A percentile compares a stretch with the other conserved stretches of the same genome.
These are phyloP conservation scores for Starmerella khaoyaiensis DNA, from an alignment of 805 yeast genomes.

Conservation along the genomic window DNA sequence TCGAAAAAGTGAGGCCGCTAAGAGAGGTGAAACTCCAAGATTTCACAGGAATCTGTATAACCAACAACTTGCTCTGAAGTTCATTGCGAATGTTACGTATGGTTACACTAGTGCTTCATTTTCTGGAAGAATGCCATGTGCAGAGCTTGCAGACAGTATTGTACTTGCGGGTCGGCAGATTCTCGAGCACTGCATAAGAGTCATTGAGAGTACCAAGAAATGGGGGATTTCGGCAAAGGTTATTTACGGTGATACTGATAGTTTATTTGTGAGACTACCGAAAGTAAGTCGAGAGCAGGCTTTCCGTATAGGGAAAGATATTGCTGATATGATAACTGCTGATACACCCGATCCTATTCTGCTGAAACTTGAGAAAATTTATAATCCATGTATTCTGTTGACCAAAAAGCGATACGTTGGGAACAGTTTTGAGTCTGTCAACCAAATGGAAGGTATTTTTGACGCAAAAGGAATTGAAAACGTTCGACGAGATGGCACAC, in stretches of 20 bases:
- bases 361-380: constrained; percentile 83
- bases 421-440: constrained; percentile 49
- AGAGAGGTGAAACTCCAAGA: constrained; percentile 10
- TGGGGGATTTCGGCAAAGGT: constrained; percentile 74
- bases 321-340: constrained; percentile 51
- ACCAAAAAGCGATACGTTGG: constrained; percentile 92
- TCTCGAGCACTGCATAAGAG: constrained; percentile 51
- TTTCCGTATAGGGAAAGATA: constrained; percentile 55
- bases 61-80: constrained; percentile 73
- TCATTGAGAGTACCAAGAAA: constrained; percentile 42
- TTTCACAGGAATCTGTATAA: constrained; percentile 47
- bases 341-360: constrained; percentile 68
- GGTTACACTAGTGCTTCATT: constrained; percentile 92
- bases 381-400: constrained; percentile 68
- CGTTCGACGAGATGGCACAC: constrained; percentile 85
- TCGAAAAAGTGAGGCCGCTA: constrained; percentile 20
- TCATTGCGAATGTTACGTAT: constrained; percentile 89
- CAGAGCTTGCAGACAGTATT: constrained; percentile 88
- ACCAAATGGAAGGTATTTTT: constrained; percentile 48
- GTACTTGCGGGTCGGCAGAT: constrained; percentile 86
- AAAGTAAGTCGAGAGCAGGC: constrained; percentile 71
- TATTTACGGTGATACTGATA: constrained; percentile 94
- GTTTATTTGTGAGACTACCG: constrained; percentile 79
- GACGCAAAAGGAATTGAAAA: constrained; percentile 98
- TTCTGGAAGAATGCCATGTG: constrained; percentile 94